Evolutionary conservation across 345 rosid species (phyloP).

Genomic region (Camelina laxa): DNA sequence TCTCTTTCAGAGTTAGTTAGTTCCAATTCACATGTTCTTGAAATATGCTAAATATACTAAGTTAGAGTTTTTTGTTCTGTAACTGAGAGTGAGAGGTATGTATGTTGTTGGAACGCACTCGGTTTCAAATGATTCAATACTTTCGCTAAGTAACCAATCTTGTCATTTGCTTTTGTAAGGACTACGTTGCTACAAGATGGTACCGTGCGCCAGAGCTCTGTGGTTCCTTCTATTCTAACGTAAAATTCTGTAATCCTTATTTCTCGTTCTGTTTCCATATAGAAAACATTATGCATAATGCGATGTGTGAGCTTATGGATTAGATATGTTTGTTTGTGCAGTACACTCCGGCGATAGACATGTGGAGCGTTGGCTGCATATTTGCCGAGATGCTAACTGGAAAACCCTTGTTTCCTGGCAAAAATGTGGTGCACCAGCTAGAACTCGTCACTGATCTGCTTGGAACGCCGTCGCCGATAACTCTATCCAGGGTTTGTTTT

Average conservation of each 20-base stretch:
- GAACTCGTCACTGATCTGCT: conserved; percentile 96
- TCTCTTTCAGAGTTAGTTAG: conserved; percentile 31
- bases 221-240: conserved; percentile 93
- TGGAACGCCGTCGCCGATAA: conserved; percentile 83
- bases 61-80: conserved; percentile 7
- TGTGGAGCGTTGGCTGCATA: conserved; percentile 99
- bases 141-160: conserved; percentile 34
- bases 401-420: conserved; percentile 94
- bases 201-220: conserved; percentile 99
- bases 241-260: conserved; percentile 37
- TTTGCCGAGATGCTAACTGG: conserved; percentile 93
- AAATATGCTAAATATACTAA: neutral
- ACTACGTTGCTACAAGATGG: conserved; percentile 99
- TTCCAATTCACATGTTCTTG: conserved; percentile 6
- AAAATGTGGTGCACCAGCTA: conserved; percentile 89
- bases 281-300: neutral
- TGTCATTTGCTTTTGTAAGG: conserved; percentile 59
- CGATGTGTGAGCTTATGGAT: conserved; percentile 25
- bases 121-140: conserved; percentile 3
- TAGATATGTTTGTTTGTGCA: conserved; percentile 50
- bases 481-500: conserved; percentile 80
- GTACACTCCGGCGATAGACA: conserved; percentile 99
- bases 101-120: conserved; percentile 15
- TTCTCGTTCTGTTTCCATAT: conserved; percentile 9
- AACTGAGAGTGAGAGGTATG: conserved; percentile 33